A percentile compares a stretch with the other conserved stretches of the same genome.
Conservation (phyloP, 169 alveolate species). For the Cryptosporidium felis region DNA sequence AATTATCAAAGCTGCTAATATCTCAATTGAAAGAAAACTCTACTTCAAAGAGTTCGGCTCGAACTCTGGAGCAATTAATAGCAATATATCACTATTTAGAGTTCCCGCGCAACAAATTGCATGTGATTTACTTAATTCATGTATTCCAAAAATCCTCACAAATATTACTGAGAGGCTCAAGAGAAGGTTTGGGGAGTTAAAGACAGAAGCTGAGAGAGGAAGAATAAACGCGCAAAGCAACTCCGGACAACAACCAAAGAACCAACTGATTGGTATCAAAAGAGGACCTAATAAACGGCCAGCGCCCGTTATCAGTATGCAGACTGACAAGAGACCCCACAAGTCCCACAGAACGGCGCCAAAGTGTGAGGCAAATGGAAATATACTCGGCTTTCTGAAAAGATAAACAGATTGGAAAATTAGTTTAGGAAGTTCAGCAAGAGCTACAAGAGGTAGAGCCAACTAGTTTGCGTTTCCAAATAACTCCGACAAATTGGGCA, state of each 20-base stretch:
- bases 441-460: background rate
- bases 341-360: background rate
- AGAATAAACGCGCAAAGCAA: background rate
- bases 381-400: background rate
- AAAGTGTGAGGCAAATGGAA: background rate
- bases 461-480: background rate
- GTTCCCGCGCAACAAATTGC: conserved; percentile 53
- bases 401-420: background rate
- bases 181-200: conserved; percentile 36
- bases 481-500: conserved; percentile 50
- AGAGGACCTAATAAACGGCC: background rate
- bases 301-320: background rate
- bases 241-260: background rate
- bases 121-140: conserved; percentile 29
- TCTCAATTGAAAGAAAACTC: conserved; percentile 6
- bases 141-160: conserved; percentile 18
- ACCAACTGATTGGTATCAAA: conserved; percentile 1
- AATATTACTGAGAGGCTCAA: conserved; percentile 4
- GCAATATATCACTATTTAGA: background rate
- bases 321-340: background rate
- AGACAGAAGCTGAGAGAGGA: background rate
- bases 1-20: conserved; percentile 13
- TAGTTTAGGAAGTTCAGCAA: background rate
- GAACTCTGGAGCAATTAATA: background rate
- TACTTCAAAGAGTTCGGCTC: background rate